Evolutionary conservation across 331 rosid genomes (phyloP), one percentile per base, ranked within the genome.

Genomic region (Stylosanthes scabra): DNA sequence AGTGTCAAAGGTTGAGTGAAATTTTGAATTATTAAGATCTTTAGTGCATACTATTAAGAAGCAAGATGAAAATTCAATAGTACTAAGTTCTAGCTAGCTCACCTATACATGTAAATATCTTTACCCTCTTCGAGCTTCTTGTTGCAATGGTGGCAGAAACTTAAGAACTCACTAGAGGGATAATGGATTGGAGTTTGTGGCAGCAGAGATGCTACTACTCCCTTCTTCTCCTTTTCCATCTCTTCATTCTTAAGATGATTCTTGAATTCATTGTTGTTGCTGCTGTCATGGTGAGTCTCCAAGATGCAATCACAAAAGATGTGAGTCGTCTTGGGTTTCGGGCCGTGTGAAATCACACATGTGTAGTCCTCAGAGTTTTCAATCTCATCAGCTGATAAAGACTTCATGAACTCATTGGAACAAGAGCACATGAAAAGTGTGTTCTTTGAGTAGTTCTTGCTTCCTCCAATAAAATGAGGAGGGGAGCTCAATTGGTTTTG

Each of bases 331-430:
- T 89, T 93, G 20, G 97, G 91, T 54, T 89, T 87, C 41, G 88
- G 87, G 27, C 98, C 98, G 66, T 84, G 96, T 8, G 91, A 83
- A 70, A 89, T 93, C 28, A 91, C 97, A 85, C 98, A 82, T 8
- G 98, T 91, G 75, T 93, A 91, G 80, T 93, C 97, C 89, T 93
- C 98, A 47, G 97, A 91, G 44, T 80, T 92, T 72, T 91, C 97
- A 82, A 93, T 87, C 81, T 93, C 91, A 88, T 72, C 77, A 45
- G 96, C 88, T 9, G 96, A 75, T 71, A 91, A 83, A 72, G 96
- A 78, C 80, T 80, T 89, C 0, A 84, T 34, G 45, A 64, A 45
- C 31, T 75, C 91, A 74, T 69, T 57, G 28, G 81, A 82, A 34
- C 39, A 34, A 29, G 91, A 78, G 49, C 78, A 70, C 3, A 82